Conservation (phyloP, 495 filamentous ascomycete genomes). For the Aspergillus sclerotioniger region DNA sequence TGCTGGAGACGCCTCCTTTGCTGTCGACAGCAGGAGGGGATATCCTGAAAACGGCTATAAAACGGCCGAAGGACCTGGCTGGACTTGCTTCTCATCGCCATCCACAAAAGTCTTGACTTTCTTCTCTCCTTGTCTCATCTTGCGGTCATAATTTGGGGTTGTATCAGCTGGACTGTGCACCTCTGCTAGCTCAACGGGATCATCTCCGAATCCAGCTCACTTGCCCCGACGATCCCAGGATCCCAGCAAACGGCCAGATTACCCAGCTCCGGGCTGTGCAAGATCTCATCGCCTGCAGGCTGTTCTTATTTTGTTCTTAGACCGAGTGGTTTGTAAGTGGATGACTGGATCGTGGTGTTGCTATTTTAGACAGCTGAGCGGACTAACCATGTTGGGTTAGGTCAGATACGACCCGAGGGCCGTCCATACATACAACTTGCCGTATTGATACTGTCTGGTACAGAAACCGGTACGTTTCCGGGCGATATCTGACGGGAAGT, state of each 20-base stretch:
- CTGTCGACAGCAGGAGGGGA: background rate
- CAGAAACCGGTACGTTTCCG: constrained; percentile 6
- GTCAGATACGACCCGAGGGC: background rate
- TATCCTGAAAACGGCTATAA: background rate
- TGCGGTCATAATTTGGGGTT: constrained; percentile 5
- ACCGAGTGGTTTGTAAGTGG: constrained; percentile 2
- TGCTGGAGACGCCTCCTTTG: background rate
- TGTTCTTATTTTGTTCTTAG: background rate
- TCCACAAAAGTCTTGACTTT: background rate
- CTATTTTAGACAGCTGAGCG: constrained; percentile 11
- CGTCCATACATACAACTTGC: background rate
- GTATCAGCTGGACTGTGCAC: constrained; percentile 5
- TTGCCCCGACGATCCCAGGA: background rate
- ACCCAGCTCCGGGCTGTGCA: constrained; percentile 5
- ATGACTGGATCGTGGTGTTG: constrained; percentile 8
- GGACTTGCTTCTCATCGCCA: background rate
- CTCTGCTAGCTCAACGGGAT: background rate
- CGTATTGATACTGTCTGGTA: constrained; percentile 14
- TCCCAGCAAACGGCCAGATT: background rate
- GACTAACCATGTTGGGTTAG: constrained; percentile 4
- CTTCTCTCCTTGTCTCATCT: background rate
- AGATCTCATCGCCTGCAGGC: background rate
- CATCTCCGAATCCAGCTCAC: background rate
- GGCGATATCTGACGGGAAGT: background rate
- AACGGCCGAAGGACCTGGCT: background rate